These are phyloP conservation scores for Dothidotthia symphoricarpi DNA, from an alignment of 2,329 filamentous ascomycete species.

Conservation along the genomic window DNA sequence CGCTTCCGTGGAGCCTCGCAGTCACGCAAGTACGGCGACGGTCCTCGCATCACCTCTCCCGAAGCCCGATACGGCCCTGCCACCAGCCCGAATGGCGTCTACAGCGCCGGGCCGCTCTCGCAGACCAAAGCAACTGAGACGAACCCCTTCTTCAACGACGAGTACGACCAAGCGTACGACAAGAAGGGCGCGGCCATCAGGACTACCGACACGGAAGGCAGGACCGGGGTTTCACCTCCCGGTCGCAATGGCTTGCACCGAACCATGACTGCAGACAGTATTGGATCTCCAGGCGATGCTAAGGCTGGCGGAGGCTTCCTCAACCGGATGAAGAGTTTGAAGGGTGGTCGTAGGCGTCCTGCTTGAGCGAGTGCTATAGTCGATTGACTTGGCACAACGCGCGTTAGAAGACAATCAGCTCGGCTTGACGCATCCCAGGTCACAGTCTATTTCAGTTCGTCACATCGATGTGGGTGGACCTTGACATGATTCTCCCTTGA, in stretches of 20 bases:
- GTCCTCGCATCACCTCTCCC: conserved; percentile 45
- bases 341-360: conserved; percentile 37
- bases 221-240: conserved; percentile 27
- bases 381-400: neutral
- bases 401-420: too few species aligned
- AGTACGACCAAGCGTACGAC: conserved; percentile 69
- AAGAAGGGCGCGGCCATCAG: conserved; percentile 61
- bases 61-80: conserved; percentile 52
- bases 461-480: too few species aligned
- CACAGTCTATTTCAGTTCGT: too few species aligned
- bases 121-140: conserved; percentile 45
- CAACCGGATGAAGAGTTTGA: conserved; percentile 41
- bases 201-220: conserved; percentile 44
- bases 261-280: conserved; percentile 35
- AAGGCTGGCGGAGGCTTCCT: conserved; percentile 37
- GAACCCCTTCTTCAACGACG: conserved; percentile 76
- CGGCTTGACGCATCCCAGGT: too few species aligned
- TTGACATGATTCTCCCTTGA: neutral
- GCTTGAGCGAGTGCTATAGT: conserved; percentile 18
- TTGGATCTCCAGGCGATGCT: conserved; percentile 21
- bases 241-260: conserved; percentile 33
- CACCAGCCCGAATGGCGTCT: conserved; percentile 30
- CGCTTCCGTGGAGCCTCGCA: conserved; percentile 83
- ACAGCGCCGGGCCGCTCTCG: conserved; percentile 43
- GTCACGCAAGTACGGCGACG: conserved; percentile 56